Evolutionary conservation across 176 grass and related monocot species (phyloP).

Genomic region (Neostapfia colusana): DNA sequence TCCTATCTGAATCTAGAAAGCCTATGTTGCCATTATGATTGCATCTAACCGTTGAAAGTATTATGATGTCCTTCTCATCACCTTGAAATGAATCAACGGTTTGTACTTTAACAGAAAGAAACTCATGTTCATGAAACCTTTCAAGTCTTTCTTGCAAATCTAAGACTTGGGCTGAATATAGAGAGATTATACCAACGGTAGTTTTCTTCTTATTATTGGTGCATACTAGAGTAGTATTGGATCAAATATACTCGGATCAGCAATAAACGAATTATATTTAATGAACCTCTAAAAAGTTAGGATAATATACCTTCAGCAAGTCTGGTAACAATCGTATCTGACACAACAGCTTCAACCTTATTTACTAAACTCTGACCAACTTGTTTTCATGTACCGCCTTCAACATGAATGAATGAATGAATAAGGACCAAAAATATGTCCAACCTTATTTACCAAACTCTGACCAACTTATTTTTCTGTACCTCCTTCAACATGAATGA

Average conservation of each 20-base stretch:
- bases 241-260: neutral
- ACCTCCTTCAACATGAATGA: too few species aligned
- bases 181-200: slow-evolving; percentile 46
- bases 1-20: too few species aligned
- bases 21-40: too few species aligned
- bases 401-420: slow-evolving; percentile 40
- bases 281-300: neutral
- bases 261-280: neutral
- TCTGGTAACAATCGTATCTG: slow-evolving; percentile 22
- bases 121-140: too few species aligned
- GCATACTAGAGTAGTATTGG: neutral
- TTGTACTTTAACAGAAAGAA: too few species aligned
- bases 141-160: slow-evolving; percentile 21
- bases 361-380: neutral
- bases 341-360: neutral
- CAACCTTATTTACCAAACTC: too few species aligned
- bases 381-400: neutral
- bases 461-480: too few species aligned
- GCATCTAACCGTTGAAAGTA: too few species aligned
- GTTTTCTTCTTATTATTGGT: neutral
- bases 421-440: slow-evolving; percentile 30
- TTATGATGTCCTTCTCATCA: too few species aligned
- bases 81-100: too few species aligned
- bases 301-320: slow-evolving; percentile 42
- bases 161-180: slow-evolving; percentile 50